Base-by-base conservation (phyloP, 2,329 filamentous ascomycete species). In the Colletotrichum graminicola region DNA sequence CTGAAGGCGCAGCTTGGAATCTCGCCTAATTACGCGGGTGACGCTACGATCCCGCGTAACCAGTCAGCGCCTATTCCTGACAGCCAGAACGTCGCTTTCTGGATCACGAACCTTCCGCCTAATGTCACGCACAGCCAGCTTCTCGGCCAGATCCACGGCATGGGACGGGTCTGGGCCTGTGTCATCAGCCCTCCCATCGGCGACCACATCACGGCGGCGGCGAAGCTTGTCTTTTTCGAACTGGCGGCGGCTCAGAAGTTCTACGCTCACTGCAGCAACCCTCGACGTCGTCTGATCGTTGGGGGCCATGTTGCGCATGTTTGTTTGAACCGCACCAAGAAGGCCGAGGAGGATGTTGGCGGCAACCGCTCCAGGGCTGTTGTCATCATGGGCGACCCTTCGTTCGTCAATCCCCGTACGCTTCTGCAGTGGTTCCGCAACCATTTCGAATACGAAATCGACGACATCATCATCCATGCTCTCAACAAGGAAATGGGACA, bases 121-220 rank as follows among this genome's bases (percentile, higher is more conserved):
- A 73, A 80, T 34, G 77, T 85, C 52, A 82, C 79, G 2, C 80
- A 84, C 51, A 73, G 77, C 34, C 79, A 84, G 73, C 84, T 89
- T 1, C 82, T 89, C 1, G 68, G 75, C 1, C 73, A 79, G 3
- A 82, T 89, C 54, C 80, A 82, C 14, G 75, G 80, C 71, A 78
- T 84, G 39, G 88, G 88, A 2, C 86, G 88, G 66, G 78, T 89
- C 14, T 89, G 81, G 75, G 85, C 85, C 56, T 80, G 81, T 1
- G 84, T 85, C 67, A 85, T 90, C 79, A 89, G 88, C 79, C 76
- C 78, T 1, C 85, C 86, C 0, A 81, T 84, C 69, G 78, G 76
- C 21, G 80, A 83, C 62, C 78, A 80, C 57, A 77, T 45, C 23
- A 74, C 79, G 0, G 81, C 81, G n/a, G 85, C 85, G 0, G 84